Conservation (phyloP, 2,329 filamentous ascomycete species). For the Eurotiales sp. region DNA sequence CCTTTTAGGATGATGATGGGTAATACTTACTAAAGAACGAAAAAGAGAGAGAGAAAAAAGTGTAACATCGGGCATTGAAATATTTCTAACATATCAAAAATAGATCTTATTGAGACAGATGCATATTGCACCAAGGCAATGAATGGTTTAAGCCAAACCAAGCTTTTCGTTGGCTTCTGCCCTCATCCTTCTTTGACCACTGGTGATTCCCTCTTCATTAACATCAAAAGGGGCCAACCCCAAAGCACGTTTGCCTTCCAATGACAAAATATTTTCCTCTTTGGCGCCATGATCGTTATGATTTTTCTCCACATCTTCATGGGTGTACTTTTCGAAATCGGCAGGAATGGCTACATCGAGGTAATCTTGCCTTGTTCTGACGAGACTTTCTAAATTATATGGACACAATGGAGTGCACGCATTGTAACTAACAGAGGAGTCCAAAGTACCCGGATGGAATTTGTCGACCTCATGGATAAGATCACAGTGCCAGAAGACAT, state of each 20-base stretch:
- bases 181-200: constrained; percentile 18
- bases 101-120: no score
- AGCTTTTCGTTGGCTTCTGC: constrained; percentile 16
- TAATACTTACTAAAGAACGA: no score
- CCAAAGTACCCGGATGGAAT: constrained; percentile 18
- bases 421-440: constrained; percentile 24
- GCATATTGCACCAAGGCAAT: no score
- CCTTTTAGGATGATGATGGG: no score
- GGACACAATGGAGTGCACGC: constrained; percentile 19
- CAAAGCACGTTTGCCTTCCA: constrained; percentile 17
- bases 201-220: constrained; percentile 18
- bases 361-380: constrained; percentile 16
- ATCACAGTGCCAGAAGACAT: constrained; percentile 26
- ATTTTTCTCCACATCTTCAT: constrained; percentile 9
- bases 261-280: constrained; percentile 18
- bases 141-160: not conserved
- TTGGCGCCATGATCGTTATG: constrained; percentile 18
- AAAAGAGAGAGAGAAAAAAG: no score
- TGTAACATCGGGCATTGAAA: no score
- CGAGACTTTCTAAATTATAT: constrained; percentile 19
- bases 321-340: constrained; percentile 15
- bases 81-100: no score
- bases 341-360: constrained; percentile 14
- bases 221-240: constrained; percentile 19
- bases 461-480: constrained; percentile 23